Percentiles rank a stretch among this genome's conserved stretches.
Conservation (phyloP, 148 eudicot species). For the Vaccinium myrtillus region DNA sequence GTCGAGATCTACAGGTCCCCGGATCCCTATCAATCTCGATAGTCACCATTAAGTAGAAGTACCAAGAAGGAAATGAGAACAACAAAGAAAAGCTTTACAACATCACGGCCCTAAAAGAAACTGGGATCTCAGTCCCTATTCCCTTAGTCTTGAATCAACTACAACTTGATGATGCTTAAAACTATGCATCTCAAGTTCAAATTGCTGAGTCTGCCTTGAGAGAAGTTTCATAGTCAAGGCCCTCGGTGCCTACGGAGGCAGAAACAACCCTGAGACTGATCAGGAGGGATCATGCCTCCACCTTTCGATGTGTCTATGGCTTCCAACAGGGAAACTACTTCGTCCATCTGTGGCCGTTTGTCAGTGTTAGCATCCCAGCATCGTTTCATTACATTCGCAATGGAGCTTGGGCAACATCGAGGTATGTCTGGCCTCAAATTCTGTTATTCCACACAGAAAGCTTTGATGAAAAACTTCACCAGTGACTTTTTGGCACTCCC, state of each 20-base stretch:
- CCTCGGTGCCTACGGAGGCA: conserved; percentile 61
- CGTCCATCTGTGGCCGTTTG: conserved; percentile 90
- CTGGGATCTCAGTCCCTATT: neutral
- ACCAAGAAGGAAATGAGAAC: neutral
- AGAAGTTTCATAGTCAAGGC: conserved; percentile 36
- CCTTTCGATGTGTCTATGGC: conserved; percentile 86
- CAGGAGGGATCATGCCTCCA: conserved; percentile 86
- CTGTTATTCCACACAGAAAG: conserved; percentile 33
- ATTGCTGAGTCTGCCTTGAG: neutral
- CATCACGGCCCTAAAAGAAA: conserved; percentile 9
- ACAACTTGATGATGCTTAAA: neutral
- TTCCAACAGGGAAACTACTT: conserved; percentile 70
- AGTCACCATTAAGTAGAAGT: neutral
- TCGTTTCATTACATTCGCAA: conserved; percentile 79
- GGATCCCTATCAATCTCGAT: neutral
- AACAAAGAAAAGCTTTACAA: conserved; percentile 7
- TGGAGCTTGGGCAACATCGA: conserved; percentile 80
- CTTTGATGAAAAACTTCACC: neutral
- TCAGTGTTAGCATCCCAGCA: conserved; percentile 92
- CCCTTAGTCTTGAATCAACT: neutral
- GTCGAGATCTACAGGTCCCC: too few species aligned
- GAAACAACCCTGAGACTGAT: conserved; percentile 68
- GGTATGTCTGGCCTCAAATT: conserved; percentile 93
- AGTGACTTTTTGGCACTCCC: too few species aligned
- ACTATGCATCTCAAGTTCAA: neutral